Base-by-base conservation (phyloP, 108 stramenopile genomes). In the Cyclostephanos invisitatus region DNA sequence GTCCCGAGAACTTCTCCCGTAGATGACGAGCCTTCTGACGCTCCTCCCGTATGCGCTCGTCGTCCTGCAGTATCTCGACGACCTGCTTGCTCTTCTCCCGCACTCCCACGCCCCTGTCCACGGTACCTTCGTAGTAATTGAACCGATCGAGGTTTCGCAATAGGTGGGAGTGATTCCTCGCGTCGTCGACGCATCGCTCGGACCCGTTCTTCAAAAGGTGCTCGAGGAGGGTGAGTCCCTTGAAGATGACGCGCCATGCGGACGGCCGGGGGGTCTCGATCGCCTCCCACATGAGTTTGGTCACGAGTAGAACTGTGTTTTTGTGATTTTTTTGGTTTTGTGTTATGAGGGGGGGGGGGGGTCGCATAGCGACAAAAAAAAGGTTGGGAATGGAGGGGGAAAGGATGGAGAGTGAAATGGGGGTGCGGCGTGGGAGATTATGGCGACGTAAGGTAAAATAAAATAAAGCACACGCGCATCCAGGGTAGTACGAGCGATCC, bases 151-250 rank as follows among this genome's bases (percentile, higher is more conserved):
- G 71, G 20, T 77, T 67, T 48, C 95, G 87, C 17, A 97, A 75
- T 8, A 84, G 63, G 49, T 90, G 90, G 25, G 86, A 88, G 66
- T 93, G 94, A 72, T 97, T 96, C 0, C 98, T 84, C 11, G 92
- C 93, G 77, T 97, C 96, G 70, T 98, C 98, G 35, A 98, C 95
- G 54, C 96, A 95, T 22, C 96, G 87, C 78, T 98, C 93, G 58
- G 85, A 86, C 0, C 98, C 98, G 63, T 98, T 98, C 82, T 98
- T 98, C 69, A 98, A 75, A 17, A 98, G 85, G 81, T 96, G 90
- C 68, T 98, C 98, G 36, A 96, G 62, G 53, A 98, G 83, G 12
- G 87, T 97, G 25, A 98, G 82, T 5, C 91, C 88, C 77, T 96
- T 97, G 78, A 97, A 95, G n/a, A 95, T 88, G 51, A 93, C 82